Percentiles rank a stretch among this genome's conserved stretches.
phyloP scores from a whole-genome alignment of 1,284 basidiomycete species.

The Fomitopsis pinicola region DNA sequence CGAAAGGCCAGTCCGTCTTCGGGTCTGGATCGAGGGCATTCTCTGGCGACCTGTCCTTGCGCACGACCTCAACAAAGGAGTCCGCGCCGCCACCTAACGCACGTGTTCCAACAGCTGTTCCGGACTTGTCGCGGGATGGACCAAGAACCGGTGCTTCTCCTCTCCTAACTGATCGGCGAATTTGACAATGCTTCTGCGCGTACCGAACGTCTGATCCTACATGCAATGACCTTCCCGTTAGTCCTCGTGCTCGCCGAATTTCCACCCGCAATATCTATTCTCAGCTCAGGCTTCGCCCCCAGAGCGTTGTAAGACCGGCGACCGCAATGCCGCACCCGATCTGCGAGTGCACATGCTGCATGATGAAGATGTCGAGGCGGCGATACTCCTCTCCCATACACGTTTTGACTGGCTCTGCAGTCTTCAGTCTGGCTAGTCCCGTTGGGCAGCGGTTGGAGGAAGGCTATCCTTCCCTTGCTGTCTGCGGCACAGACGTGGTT shows the following conservation, averaged over 20 bases:
- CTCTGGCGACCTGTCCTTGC: neutral
- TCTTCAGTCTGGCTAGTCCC: neutral
- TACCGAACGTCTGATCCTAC: too few species aligned
- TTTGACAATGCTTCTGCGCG: too few species aligned
- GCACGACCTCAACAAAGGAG: neutral
- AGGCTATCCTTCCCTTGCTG: neutral
- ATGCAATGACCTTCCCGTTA: too few species aligned
- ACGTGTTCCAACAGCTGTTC: neutral
- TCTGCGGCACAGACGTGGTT: neutral
- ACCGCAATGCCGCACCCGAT: neutral
- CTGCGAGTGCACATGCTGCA: neutral
- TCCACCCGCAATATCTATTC: conserved; percentile 80
- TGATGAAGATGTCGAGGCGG: neutral
- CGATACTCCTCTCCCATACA: neutral
- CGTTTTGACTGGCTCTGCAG: too few species aligned
- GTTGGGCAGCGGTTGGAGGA: neutral
- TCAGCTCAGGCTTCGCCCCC: conserved; percentile 68
- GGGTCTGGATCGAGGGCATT: neutral
- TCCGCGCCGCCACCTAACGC: neutral
- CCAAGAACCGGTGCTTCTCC: too few species aligned
- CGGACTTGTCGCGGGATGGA: too few species aligned
- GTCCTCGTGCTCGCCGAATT: conserved; percentile 34
- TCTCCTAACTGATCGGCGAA: too few species aligned
- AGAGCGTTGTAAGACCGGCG: conserved; percentile 55
- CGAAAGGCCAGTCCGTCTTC: neutral